Evolutionary conservation across 192 early-diverging fungal genomes (phyloP).

Genomic region (Coemansia sp.): DNA sequence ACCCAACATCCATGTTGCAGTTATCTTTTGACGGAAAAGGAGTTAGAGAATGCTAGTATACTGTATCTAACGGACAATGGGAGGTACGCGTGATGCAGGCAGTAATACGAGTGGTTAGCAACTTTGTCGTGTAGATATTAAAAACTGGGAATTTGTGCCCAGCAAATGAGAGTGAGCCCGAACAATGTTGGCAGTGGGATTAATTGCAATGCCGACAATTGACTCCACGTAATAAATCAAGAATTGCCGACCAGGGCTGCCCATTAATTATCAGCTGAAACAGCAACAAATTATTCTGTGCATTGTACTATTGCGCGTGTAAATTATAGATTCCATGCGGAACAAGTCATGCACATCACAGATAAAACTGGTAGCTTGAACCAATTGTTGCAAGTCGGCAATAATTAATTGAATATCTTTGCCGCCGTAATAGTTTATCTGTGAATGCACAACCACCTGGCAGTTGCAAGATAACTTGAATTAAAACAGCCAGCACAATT

Average conservation of each 20-base stretch:
- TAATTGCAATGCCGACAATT: neutral
- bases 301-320: neutral
- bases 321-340: neutral
- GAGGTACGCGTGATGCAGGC: neutral
- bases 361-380: neutral
- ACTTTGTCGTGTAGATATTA: neutral
- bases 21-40: too few relatives aligned
- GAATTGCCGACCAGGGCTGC: neutral
- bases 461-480: neutral
- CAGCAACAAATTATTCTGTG: neutral
- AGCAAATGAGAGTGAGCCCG: neutral
- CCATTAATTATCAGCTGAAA: neutral
- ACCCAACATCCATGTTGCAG: too few relatives aligned
- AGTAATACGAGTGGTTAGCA: neutral
- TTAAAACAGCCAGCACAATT: neutral
- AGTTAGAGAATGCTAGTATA: neutral
- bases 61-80: neutral
- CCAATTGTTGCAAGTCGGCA: neutral
- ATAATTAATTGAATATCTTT: neutral
- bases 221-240: neutral
- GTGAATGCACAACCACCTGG: neutral
- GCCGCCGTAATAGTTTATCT: neutral
- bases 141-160: neutral
- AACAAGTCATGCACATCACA: neutral
- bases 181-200: neutral